Percentiles rank a stretch among this genome's conserved stretches.
Conservation (phyloP, 257 asterid species). For the Solanum pinnatisectum region DNA sequence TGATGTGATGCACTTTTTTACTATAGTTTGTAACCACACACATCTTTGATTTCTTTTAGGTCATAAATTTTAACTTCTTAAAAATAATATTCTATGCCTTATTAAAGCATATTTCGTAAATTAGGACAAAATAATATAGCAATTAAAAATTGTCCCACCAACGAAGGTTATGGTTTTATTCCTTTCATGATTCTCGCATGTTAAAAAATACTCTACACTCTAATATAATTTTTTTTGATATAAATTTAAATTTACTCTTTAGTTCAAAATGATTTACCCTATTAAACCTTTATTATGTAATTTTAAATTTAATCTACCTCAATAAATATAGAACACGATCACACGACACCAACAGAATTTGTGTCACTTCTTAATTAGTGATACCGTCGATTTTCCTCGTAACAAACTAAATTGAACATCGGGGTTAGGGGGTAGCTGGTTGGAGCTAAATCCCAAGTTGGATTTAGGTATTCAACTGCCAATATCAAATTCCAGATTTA, state of each 20-base stretch:
- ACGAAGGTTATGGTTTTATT: not conserved
- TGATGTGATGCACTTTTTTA: not conserved
- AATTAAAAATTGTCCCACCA: not conserved
- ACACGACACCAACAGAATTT: not conserved
- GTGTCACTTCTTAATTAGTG: not conserved
- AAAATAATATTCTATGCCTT: not conserved
- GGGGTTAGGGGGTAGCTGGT: not conserved
- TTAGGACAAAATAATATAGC: not conserved
- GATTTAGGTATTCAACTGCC: not conserved
- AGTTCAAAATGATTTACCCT: no score
- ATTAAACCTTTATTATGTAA: no score
- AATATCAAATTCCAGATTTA: not conserved
- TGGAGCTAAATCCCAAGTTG: conserved; percentile 39
- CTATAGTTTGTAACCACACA: no score
- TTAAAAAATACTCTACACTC: not conserved
- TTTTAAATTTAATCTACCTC: not conserved
- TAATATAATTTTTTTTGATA: not conserved
- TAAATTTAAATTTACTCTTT: no score
- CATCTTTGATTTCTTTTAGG: no score
- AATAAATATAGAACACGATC: no score
- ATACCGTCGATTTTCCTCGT: not conserved
- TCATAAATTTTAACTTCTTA: not conserved
- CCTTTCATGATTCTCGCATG: no score
- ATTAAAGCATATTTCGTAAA: not conserved
- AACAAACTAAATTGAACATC: not conserved